These are phyloP conservation scores for Chlorociboria aeruginascens DNA, from an alignment of 495 filamentous ascomycete species.

Conservation along the genomic window DNA sequence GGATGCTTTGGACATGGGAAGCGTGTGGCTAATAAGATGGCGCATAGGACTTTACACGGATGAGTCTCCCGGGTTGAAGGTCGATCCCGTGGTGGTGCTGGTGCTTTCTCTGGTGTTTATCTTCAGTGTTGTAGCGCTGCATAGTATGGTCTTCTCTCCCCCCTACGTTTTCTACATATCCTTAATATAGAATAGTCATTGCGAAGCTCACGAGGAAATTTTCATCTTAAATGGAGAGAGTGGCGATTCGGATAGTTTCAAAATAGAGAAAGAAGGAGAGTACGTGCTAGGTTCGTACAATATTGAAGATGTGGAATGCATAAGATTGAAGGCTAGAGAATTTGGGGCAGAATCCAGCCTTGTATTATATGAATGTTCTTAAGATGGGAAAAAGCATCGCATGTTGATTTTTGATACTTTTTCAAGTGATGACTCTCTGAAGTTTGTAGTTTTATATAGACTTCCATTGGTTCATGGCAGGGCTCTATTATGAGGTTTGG, in stretches of 20 bases:
- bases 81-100: constrained; percentile 93
- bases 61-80: constrained; percentile 89
- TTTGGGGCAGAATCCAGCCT: background rate
- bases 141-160: constrained; percentile 51
- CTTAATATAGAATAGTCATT: constrained; percentile 50
- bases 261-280: background rate
- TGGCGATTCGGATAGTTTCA: background rate
- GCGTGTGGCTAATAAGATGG: background rate
- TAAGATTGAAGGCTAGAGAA: background rate
- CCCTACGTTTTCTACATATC: background rate
- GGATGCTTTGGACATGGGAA: background rate
- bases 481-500: no score
- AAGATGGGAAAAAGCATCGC: background rate
- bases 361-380: constrained; percentile 5
- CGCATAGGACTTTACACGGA: constrained; percentile 82
- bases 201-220: constrained; percentile 92
- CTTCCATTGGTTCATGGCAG: no score
- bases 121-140: constrained; percentile 93
- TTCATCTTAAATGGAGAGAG: constrained; percentile 42
- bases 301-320: background rate
- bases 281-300: background rate
- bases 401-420: background rate
- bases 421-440: background rate
- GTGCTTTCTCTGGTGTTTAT: constrained; percentile 94
- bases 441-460: no score